phyloP scores from a whole-genome alignment of 2,329 filamentous ascomycete genomes.

The Diplodia mutila region DNA sequence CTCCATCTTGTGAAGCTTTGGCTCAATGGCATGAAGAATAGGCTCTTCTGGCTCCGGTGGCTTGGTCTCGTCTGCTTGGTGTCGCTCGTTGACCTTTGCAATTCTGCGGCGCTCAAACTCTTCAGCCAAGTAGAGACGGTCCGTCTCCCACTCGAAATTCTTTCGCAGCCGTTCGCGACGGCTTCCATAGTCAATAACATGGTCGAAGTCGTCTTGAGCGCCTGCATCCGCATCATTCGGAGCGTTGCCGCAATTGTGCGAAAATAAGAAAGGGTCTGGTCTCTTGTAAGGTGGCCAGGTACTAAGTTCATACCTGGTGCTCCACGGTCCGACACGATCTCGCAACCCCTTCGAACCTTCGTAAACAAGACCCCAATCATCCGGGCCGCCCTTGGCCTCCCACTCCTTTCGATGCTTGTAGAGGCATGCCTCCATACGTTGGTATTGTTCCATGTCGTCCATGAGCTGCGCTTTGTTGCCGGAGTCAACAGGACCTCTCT shows the following conservation, averaged over 20 bases:
- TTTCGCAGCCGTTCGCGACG: not conserved
- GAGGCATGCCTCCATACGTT: not conserved
- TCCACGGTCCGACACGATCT: too few species aligned
- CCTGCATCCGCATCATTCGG: not conserved
- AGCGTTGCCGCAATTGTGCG: not conserved
- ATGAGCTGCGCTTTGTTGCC: not conserved
- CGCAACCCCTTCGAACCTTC: too few species aligned
- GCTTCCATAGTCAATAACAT: not conserved
- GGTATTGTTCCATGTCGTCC: not conserved
- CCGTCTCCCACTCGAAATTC: not conserved
- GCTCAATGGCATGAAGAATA: not conserved
- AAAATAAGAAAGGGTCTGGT: not conserved
- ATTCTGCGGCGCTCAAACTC: too few species aligned
- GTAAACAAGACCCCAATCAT: not conserved
- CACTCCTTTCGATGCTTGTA: not conserved
- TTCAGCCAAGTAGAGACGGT: not conserved
- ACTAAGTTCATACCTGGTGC: too few species aligned
- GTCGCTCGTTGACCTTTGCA: too few species aligned
- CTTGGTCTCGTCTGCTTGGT: too few species aligned
- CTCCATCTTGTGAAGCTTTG: not conserved
- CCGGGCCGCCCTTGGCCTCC: not conserved
- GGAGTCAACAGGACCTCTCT: accelerated
- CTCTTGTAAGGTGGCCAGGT: too few species aligned
- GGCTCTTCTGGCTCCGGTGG: not conserved
- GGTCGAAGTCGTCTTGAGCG: not conserved